phyloP scores from a whole-genome alignment of 345 rosid species.

The Euphorbia tirucalli region DNA sequence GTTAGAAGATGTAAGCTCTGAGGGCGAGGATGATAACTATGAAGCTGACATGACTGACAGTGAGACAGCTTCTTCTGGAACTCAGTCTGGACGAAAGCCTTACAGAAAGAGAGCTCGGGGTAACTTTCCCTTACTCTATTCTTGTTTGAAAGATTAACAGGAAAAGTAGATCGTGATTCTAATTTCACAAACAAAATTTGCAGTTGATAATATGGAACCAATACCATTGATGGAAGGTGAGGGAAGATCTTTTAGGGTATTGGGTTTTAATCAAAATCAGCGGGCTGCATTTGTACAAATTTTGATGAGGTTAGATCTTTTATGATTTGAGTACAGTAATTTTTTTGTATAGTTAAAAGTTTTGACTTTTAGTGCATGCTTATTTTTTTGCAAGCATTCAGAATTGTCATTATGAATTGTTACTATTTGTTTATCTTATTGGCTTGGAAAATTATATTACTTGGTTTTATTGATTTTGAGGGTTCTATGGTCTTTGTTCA shows the following conservation, averaged over 20 bases:
- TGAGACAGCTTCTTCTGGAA: constrained; percentile 70
- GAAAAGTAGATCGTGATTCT: constrained; percentile 9
- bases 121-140: constrained; percentile 24
- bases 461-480: constrained; percentile 16
- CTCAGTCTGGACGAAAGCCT: constrained; percentile 68
- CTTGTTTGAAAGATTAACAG: constrained; percentile 2
- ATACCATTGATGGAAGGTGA: constrained; percentile 99
- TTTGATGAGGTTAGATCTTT: constrained; percentile 66
- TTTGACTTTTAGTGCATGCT: not conserved
- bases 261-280: constrained; percentile 92
- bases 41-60: constrained; percentile 90
- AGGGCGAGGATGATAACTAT: constrained; percentile 92
- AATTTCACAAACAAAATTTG: constrained; percentile 20
- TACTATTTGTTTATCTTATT: not conserved
- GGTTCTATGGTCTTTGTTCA: not conserved
- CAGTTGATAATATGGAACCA: constrained; percentile 70
- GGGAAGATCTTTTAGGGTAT: constrained; percentile 86
- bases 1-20: constrained; percentile 93
- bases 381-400: not conserved
- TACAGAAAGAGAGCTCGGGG: constrained; percentile 79
- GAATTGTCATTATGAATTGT: not conserved
- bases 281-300: constrained; percentile 93
- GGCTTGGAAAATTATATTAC: not conserved
- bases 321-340: not conserved
- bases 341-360: not conserved